Evolutionary conservation across 2,329 filamentous ascomycete species (phyloP).

Genomic region (Aureobasidium sp.): DNA sequence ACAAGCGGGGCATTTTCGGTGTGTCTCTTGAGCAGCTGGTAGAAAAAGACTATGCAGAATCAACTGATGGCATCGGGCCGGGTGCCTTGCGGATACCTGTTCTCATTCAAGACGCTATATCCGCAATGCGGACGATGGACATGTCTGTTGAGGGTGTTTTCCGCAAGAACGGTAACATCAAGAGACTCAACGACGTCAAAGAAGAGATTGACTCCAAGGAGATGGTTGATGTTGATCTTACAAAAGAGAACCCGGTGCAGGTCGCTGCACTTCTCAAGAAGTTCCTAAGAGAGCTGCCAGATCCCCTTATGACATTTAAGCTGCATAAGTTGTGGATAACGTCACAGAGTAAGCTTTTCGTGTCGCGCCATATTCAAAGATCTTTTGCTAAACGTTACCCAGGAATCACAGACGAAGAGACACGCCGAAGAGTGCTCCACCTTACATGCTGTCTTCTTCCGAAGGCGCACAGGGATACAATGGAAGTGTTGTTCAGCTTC

Average conservation of each 20-base stretch:
- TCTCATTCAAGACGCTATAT: conserved; percentile 89
- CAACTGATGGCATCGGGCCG: conserved; percentile 92
- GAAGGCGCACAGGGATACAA: conserved; percentile 82
- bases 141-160: conserved; percentile 98
- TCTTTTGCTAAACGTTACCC: conserved; percentile 18
- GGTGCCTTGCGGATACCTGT: conserved; percentile 83
- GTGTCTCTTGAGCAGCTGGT: conserved; percentile 81
- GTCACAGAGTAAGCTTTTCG: conserved; percentile 57
- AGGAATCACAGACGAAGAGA: conserved; percentile 72
- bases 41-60: conserved; percentile 90
- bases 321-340: conserved; percentile 84
- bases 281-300: conserved; percentile 87
- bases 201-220: conserved; percentile 80
- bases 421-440: conserved; percentile 76
- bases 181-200: conserved; percentile 76
- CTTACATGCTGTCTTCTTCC: conserved; percentile 86
- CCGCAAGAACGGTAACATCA: conserved; percentile 98
- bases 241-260: conserved; percentile 83
- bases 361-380: neutral
- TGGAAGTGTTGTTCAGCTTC: conserved; percentile 93
- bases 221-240: conserved; percentile 76
- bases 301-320: conserved; percentile 91
- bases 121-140: conserved; percentile 96
- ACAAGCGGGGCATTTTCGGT: conserved; percentile 91
- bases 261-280: conserved; percentile 90